Conservation (phyloP, 2,329 filamentous ascomycete genomes). For the Huntiella omanensis region DNA sequence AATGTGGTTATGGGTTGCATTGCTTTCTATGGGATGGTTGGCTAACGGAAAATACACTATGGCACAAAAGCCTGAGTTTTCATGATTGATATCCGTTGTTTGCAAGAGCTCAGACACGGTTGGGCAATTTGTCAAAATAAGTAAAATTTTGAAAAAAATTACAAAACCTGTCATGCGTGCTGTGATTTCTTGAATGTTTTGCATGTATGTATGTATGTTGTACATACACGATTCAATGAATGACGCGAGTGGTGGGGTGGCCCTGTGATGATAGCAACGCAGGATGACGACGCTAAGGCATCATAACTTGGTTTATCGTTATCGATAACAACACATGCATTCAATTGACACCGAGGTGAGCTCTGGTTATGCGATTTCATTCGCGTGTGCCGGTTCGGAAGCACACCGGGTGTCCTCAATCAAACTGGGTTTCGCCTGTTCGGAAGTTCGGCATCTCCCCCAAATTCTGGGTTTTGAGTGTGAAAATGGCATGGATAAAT, state of each 20-base stretch:
- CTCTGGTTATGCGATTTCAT: too few relatives aligned
- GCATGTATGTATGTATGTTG: neutral
- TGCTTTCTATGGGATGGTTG: conserved; percentile 11
- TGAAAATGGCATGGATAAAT: too few relatives aligned
- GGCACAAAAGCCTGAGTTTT: conserved; percentile 12
- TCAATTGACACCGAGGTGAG: too few relatives aligned
- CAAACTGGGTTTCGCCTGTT: too few relatives aligned
- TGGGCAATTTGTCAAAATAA: conserved; percentile 10
- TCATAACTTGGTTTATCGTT: conserved; percentile 1
- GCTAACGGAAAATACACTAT: conserved; percentile 12
- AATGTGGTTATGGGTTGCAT: conserved; percentile 12
- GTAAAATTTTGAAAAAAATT: conserved; percentile 6
- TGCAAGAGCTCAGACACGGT: conserved; percentile 8
- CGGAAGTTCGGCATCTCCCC: too few relatives aligned
- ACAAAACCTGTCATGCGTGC: conserved; percentile 5
- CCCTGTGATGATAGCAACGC: too few relatives aligned
- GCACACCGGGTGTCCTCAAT: too few relatives aligned
- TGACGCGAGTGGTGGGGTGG: too few relatives aligned
- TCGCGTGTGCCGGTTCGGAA: too few relatives aligned
- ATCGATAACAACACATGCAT: neutral
- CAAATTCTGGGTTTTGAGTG: too few relatives aligned
- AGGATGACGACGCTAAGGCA: conserved; percentile 3
- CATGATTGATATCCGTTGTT: conserved; percentile 9
- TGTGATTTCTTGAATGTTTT: conserved; percentile 1
- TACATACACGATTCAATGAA: neutral